Base-by-base conservation (phyloP, 805 yeast genomes). In the Nakazawaea siamensis region DNA sequence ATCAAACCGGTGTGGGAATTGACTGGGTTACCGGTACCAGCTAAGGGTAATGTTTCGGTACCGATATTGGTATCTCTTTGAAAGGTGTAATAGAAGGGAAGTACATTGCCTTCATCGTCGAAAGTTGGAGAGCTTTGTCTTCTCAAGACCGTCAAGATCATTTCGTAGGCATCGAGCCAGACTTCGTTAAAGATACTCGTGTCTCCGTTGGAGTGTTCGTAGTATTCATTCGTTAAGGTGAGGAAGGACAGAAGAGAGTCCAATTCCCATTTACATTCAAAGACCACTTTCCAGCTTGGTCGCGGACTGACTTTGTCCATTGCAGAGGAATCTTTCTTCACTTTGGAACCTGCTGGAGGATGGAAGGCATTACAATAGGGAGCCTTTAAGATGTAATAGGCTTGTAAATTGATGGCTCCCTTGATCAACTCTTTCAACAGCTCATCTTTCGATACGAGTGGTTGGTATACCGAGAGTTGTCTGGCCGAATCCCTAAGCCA, bases 361-460 rank as follows among this genome's bases (percentile, higher is more conserved):
- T 86, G 94, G 61, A 84, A 87, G 0, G 95, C 95, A 55, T 86
- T 86, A 56, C 96, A 86, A 54, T 83, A 86, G 0, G 95, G 94
- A 5, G 80, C 71, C 18, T 57, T 60, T 14, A 58, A 43, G 5
- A 86, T 63, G 45, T 70, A 83, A 17, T 67, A 58, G 0, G 87
- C 81, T 55, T 87, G 95, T 17, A 85, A 81, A 39, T 74, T 69
- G 33, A 86, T 81, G 2, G 95, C 94, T 13, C 95, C 95, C 40
- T 60, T 62, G 21, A 86, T 64, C 51, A 86, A 56, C 21, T 61
- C 61, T 39, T 58, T 52, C 34, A 86, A 60, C 2, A 45, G 39
- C 1, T 51, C 43, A 47, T 85, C 92, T 35, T 67, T 49, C 26
- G 58, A 57, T 11, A 76, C 57, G 16, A 84, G 63, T 6, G 74